These are phyloP conservation scores for Suhomyces pyralidae DNA, from an alignment of 805 yeast species.

Conservation along the genomic window DNA sequence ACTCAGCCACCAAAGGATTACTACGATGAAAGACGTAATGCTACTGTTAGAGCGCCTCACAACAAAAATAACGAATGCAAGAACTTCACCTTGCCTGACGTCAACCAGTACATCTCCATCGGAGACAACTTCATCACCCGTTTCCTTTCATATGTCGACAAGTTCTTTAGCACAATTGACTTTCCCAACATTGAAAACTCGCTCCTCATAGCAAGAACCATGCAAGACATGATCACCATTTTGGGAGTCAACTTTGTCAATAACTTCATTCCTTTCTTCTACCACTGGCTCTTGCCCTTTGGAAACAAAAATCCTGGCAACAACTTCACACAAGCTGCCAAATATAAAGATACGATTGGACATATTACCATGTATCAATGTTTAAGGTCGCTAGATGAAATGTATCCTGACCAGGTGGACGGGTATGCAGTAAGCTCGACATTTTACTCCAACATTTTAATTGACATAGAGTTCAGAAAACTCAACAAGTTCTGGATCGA, in stretches of 20 bases:
- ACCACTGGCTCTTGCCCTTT: slow-evolving; percentile 38
- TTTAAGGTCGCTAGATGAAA: slow-evolving; percentile 25
- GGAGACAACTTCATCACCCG: slow-evolving; percentile 41
- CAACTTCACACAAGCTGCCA: slow-evolving; percentile 11
- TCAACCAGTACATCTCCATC: slow-evolving; percentile 39
- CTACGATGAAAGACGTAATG: neutral
- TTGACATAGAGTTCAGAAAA: slow-evolving; percentile 27
- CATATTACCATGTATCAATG: slow-evolving; percentile 25
- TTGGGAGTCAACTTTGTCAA: slow-evolving; percentile 48
- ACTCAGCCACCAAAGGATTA: neutral
- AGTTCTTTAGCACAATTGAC: slow-evolving; percentile 25
- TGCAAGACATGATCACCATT: slow-evolving; percentile 21
- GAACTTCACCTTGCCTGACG: slow-evolving; percentile 36
- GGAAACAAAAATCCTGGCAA: slow-evolving; percentile 3
- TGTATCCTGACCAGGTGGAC: slow-evolving; percentile 22
- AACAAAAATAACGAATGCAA: slow-evolving; percentile 12
- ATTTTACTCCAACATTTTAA: slow-evolving; percentile 16
- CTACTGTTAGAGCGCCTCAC: slow-evolving; percentile 6
- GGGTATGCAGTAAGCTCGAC: slow-evolving; percentile 19
- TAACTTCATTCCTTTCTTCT: slow-evolving; percentile 45
- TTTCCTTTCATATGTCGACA: slow-evolving; percentile 35
- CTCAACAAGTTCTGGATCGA: slow-evolving; percentile 26
- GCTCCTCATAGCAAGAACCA: slow-evolving; percentile 17
- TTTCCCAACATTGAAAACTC: slow-evolving; percentile 22
- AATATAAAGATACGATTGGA: slow-evolving; percentile 32